Evolutionary conservation across 805 yeast genomes (phyloP), one percentile per base, ranked within the genome.

Genomic region (Lipomyces anomalus): DNA sequence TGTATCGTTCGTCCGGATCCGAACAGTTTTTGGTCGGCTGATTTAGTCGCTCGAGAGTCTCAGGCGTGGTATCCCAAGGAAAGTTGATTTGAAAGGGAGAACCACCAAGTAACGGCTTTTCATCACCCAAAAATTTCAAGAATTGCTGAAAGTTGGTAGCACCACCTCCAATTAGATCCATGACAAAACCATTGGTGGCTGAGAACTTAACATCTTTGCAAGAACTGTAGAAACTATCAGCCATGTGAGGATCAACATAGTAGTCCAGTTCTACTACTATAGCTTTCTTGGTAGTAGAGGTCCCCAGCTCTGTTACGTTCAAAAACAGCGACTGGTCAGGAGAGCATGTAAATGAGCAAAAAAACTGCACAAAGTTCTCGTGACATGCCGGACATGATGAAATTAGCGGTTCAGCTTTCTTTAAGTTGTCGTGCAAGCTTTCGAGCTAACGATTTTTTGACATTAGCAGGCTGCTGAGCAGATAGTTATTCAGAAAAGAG

Each of bases 91-190:
- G 97, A 62, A 90, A 87, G 0, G 97, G 97, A 0, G 95, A 86
- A 0, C 98, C 98, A 0, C 97, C 97, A 3, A 90, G 69, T 57
- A 86, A 55, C 0, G 97, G 97, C 63, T 90, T 89, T 57, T 87
- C 94, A 61, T 90, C 97, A 9, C 97, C 97, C 42, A 92, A 65
- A 60, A 90, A 92, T 65, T 88, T 84, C 55, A 90, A 68, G 61
- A 90, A 90, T 44, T 78, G 78, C 26, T 69, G 57, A 62, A 78
- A 84, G 56, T 80, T 76, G 44, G 71, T 74, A 2, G 97, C 97
- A 1, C 97, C 97, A n/a, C 98, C 98, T 5, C 98, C 98, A 35
- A 90, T 81, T 34, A 90, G 71, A 61, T 90, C 97, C 97, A 90
- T 88, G 6, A 96, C 97, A 58, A 75, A 85, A 2, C 97, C 96